Base-by-base conservation (phyloP, 2,329 filamentous ascomycete genomes). In the Neofusicoccum parvum region DNA sequence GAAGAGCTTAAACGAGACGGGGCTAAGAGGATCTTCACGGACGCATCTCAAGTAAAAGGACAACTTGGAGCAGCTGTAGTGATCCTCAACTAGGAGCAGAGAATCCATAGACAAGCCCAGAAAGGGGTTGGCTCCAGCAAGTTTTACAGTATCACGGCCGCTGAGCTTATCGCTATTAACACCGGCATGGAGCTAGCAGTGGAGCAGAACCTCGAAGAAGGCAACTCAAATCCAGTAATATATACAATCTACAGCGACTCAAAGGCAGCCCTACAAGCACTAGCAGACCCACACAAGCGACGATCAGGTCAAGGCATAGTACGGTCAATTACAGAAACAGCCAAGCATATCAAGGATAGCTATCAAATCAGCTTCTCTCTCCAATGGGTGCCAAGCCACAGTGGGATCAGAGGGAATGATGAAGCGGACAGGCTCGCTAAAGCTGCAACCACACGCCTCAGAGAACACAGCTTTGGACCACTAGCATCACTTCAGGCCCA, bases 371-470 rank as follows among this genome's bases (percentile, higher is more conserved):
- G 12, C 3, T 53, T 53, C 50, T 36, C 50, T n/a, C 50, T 39
- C 34, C 20, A 73, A 46, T 67, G 60, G 67, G 50, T 62, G 23
- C 67, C 65, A 3, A 60, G 58, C 37, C 60, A 68, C 48, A 20
- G 10, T 20, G 62, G 62, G 9, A 62, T 54, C 17, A 37, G n/a
- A 49, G 65, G 67, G 46, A 68, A 67, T 34, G 46, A 67, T 5
- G 51, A 43, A 10, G 67, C 65, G 36, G 67, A 68, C 6, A 32
- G 6, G 27, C 27, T 32, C 4, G 27, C 5, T 32, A 32, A 5
- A 32, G 27, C 4, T 7, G 27, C 27, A 32, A 32, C 27, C 27
- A 32, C 4, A 32, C 6, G 27, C 27, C 27, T 32, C 3, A 6
- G 27, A 32, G 27, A 32, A 7, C 27, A 32, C 6, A 32, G 6